A percentile compares a stretch with the other conserved stretches of the same genome.
phyloP scores from a whole-genome alignment of 768 basidiomycete species.

The Leccinum variicolor region DNA sequence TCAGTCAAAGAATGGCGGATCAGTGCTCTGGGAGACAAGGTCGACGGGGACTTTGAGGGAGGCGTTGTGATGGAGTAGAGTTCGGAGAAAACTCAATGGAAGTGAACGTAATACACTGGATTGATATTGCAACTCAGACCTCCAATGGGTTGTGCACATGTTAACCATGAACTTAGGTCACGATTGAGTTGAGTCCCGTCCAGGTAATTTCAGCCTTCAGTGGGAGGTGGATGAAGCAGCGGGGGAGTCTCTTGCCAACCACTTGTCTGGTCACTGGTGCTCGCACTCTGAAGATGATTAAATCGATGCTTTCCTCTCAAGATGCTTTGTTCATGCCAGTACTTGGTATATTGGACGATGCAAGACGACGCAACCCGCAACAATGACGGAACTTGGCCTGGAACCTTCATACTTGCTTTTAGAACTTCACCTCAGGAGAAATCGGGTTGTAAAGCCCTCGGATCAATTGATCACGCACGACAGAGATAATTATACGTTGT shows the following conservation, averaged over 20 bases:
- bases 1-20: constrained; percentile 8
- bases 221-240: not conserved
- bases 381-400: not conserved
- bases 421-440: not conserved
- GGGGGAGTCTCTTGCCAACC: not conserved
- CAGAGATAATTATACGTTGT: not conserved
- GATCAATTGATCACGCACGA: constrained; percentile 10
- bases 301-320: not conserved
- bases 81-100: not conserved
- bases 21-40: not conserved
- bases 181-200: not conserved
- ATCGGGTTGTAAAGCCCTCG: constrained; percentile 15
- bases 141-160: not conserved
- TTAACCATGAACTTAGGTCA: too few species aligned
- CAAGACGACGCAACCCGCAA: not conserved
- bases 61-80: not conserved
- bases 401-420: constrained; percentile 3
- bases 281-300: not conserved
- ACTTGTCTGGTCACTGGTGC: too few species aligned
- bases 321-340: not conserved
- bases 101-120: not conserved
- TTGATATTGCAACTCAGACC: not conserved
- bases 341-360: not conserved
- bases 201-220: not conserved
- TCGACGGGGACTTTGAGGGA: not conserved